A percentile compares a stretch with the other conserved stretches of the same genome.
phyloP scores from a whole-genome alignment of 2,329 filamentous ascomycete genomes.

The Aspergillus sp. region DNA sequence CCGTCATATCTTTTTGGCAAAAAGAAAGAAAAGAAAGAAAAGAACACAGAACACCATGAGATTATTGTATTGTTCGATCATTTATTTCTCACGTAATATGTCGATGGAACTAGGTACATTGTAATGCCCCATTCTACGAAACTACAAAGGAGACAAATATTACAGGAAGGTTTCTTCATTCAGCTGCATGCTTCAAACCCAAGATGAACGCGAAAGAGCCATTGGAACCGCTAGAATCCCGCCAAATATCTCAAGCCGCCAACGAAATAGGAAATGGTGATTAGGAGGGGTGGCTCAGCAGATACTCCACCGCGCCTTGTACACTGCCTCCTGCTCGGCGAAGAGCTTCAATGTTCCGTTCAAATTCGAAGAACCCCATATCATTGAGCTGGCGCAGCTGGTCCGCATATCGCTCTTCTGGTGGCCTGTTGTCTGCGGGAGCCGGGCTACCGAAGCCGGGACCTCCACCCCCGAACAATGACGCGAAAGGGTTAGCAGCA shows the following conservation, averaged over 20 bases:
- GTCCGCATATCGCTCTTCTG: slow-evolving; percentile 88
- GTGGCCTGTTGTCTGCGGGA: slow-evolving; percentile 79
- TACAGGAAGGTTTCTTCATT: slow-evolving; percentile 2
- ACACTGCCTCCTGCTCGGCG: slow-evolving; percentile 89
- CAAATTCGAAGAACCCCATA: slow-evolving; percentile 98
- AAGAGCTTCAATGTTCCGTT: slow-evolving; percentile 84
- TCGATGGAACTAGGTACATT: too few species aligned
- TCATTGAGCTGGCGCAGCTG: slow-evolving; percentile 94
- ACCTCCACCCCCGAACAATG: slow-evolving; percentile 60
- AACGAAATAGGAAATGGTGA: background rate
- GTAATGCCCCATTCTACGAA: background rate
- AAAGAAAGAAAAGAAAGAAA: too few species aligned
- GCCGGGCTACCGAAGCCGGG: slow-evolving; percentile 44
- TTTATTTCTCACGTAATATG: too few species aligned
- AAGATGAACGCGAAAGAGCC: background rate
- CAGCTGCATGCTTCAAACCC: background rate
- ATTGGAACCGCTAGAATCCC: slow-evolving; percentile 3
- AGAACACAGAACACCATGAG: too few species aligned
- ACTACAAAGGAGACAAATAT: background rate
- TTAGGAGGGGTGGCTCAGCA: slow-evolving; percentile 37
- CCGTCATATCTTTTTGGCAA: too few species aligned
- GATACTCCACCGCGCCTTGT: slow-evolving; percentile 65
- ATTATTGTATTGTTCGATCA: too few species aligned
- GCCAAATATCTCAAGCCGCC: background rate
- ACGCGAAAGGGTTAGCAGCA: slow-evolving; percentile 45